These are phyloP conservation scores for Huntiella decipiens DNA, from an alignment of 2,329 filamentous ascomycete genomes.

Conservation along the genomic window DNA sequence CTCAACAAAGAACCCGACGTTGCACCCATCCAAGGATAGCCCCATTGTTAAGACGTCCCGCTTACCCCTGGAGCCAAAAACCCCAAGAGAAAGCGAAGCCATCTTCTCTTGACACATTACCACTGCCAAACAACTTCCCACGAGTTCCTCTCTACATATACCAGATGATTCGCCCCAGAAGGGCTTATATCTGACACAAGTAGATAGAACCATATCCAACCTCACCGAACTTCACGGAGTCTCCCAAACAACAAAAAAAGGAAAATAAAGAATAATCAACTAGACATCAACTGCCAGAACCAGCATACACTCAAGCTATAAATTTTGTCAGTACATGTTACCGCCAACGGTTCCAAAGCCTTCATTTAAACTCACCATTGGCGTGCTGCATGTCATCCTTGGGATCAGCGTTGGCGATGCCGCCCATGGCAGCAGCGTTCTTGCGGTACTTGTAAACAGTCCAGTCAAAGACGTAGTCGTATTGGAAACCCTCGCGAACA, in stretches of 20 bases:
- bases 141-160: not conserved
- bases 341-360: not conserved
- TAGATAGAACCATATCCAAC: not conserved
- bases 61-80: too few species aligned
- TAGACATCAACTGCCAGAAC: not conserved
- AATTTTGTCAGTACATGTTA: not conserved
- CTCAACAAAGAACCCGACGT: too few species aligned
- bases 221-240: not conserved
- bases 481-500: conserved; percentile 97
- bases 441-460: conserved; percentile 99
- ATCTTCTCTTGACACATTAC: too few species aligned
- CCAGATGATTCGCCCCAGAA: conserved; percentile 9
- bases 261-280: not conserved
- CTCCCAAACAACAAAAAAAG: not conserved
- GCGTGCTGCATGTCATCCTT: conserved; percentile 64
- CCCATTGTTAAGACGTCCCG: too few species aligned
- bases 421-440: conserved; percentile 86
- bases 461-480: conserved; percentile 99
- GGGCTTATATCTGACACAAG: conserved; percentile 9
- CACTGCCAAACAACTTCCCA: not conserved
- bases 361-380: conserved; percentile 39
- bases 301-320: too few species aligned
- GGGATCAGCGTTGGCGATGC: conserved; percentile 53
- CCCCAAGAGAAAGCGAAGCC: too few species aligned
- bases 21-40: too few species aligned